These are phyloP conservation scores for Priceomyces melissophilus DNA, from an alignment of 805 yeast species.

Conservation along the genomic window DNA sequence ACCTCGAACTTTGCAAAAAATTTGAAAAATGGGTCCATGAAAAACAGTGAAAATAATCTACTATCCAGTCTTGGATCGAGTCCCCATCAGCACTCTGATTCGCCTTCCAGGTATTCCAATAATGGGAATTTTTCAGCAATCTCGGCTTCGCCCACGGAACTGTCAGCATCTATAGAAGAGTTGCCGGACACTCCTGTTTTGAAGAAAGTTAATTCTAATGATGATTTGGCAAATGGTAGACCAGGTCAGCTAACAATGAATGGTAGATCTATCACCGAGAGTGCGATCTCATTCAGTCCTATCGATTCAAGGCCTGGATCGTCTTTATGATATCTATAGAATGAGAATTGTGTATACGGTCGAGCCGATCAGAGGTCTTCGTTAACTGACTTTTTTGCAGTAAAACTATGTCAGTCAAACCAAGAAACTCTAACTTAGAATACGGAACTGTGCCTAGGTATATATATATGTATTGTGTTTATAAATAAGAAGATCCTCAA, in stretches of 20 bases:
- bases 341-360: too few species aligned
- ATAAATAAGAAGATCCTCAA: neutral
- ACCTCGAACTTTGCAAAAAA: slow-evolving; percentile 46
- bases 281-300: slow-evolving; percentile 16
- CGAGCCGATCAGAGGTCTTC: too few species aligned
- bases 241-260: slow-evolving; percentile 30
- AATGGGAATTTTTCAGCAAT: slow-evolving; percentile 8
- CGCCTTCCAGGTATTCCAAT: slow-evolving; percentile 6
- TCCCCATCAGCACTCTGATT: slow-evolving; percentile 9
- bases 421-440: too few species aligned
- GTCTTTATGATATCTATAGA: too few species aligned
- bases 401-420: too few species aligned
- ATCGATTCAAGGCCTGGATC: too few species aligned
- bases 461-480: too few species aligned
- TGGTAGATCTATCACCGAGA: slow-evolving; percentile 34
- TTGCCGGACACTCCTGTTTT: slow-evolving; percentile 16
- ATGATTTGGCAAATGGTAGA: slow-evolving; percentile 15
- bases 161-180: slow-evolving; percentile 11
- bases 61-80: slow-evolving; percentile 13
- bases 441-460: too few species aligned
- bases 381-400: too few species aligned
- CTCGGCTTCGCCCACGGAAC: slow-evolving; percentile 14
- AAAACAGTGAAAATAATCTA: slow-evolving; percentile 16
- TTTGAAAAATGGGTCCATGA: slow-evolving; percentile 35
- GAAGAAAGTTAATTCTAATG: slow-evolving; percentile 29